A percentile compares a stretch with the other conserved stretches of the same genome.
phyloP scores from a whole-genome alignment of 1,284 basidiomycete species.

The Cutaneotrichosporon mucoides region DNA sequence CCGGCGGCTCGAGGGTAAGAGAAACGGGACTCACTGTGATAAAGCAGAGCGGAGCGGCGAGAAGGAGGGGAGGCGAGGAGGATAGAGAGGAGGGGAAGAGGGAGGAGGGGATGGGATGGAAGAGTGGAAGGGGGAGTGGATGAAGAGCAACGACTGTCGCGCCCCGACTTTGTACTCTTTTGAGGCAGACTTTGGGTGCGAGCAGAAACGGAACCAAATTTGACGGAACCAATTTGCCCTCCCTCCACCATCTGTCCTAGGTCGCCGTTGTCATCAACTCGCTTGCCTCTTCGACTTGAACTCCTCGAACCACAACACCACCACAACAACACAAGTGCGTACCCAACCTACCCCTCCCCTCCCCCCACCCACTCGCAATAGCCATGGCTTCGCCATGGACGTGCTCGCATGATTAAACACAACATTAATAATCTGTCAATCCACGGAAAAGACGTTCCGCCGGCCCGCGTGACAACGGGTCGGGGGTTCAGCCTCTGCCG shows the following conservation, averaged over 20 bases:
- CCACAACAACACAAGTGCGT: neutral
- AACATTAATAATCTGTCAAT: conserved; percentile 56
- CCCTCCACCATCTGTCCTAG: neutral
- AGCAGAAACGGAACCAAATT: neutral
- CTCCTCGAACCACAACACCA: neutral
- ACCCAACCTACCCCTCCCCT: too few species aligned
- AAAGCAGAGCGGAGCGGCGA: neutral
- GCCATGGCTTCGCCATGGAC: neutral
- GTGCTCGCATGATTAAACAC: conserved; percentile 46
- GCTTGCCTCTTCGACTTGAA: neutral
- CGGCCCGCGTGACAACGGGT: conserved; percentile 12
- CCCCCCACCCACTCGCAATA: too few species aligned
- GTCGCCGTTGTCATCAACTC: too few species aligned
- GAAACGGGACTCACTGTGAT: neutral
- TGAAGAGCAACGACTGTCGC: neutral
- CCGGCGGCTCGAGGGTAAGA: neutral
- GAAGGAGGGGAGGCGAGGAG: neutral
- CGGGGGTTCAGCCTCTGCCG: conserved; percentile 33
- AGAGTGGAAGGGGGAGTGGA: neutral
- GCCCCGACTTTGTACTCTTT: neutral
- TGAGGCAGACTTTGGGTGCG: neutral
- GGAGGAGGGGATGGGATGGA: neutral
- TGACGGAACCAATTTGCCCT: neutral
- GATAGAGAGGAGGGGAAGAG: neutral
- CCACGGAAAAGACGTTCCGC: conserved; percentile 51